Evolutionary conservation across 352 stramenopile species (phyloP).

Genomic region (Phytophthora idaei): DNA sequence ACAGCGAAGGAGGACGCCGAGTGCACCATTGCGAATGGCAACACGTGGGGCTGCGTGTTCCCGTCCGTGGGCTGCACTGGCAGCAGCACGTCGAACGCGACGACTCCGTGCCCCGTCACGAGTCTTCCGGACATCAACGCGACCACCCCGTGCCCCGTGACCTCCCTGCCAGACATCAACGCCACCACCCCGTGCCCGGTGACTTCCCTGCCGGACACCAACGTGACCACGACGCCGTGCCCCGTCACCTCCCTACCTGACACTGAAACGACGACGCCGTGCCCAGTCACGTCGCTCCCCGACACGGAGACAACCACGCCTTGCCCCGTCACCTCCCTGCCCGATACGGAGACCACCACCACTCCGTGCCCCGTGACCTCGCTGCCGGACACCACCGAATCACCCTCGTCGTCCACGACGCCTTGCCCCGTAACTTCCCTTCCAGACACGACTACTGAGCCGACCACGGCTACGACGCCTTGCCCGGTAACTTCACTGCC

Average conservation of each 20-base stretch:
- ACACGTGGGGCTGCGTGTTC: conserved; percentile 49
- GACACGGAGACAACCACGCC: conserved; percentile 2
- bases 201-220: conserved; percentile 11
- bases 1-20: conserved; percentile 41
- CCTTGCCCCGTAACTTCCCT: conserved; percentile 21
- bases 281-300: conserved; percentile 9
- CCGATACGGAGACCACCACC: too few relatives aligned
- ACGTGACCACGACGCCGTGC: conserved; percentile 15
- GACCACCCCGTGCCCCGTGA: conserved; percentile 13
- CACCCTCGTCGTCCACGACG: not conserved
- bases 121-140: conserved; percentile 11
- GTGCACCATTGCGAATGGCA: conserved; percentile 46
- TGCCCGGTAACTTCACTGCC: conserved; percentile 17
- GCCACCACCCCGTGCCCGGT: conserved; percentile 15
- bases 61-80: conserved; percentile 31
- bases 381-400: not conserved
- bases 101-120: conserved; percentile 23
- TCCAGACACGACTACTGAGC: conserved; percentile 5
- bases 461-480: conserved; percentile 9
- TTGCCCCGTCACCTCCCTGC: conserved; percentile 3
- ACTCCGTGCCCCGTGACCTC: conserved; percentile 3
- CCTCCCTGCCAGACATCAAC: conserved; percentile 1
- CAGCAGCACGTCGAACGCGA: conserved; percentile 5
- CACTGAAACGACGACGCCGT: conserved; percentile 11
- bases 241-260: conserved; percentile 9